These are phyloP conservation scores for Cryphonectria japonica DNA, from an alignment of 2,329 filamentous ascomycete genomes.

Conservation along the genomic window DNA sequence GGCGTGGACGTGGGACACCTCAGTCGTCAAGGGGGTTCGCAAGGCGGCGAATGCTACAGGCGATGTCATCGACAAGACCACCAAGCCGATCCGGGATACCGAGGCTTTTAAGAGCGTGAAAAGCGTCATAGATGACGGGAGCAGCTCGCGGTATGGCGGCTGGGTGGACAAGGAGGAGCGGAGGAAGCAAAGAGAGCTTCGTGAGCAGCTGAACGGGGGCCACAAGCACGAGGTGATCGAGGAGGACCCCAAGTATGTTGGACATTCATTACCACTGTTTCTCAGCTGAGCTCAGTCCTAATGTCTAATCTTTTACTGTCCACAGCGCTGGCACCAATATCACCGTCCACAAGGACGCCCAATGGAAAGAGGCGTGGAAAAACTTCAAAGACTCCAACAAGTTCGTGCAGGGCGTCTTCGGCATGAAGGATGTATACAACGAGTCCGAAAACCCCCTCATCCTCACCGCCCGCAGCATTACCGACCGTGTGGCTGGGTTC, in stretches of 20 bases:
- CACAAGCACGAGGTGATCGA: slow-evolving; percentile 64
- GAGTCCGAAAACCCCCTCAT: slow-evolving; percentile 98
- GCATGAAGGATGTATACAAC: slow-evolving; percentile 83
- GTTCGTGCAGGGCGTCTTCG: slow-evolving; percentile 85
- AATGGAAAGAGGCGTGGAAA: slow-evolving; percentile 98
- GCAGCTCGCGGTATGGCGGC: slow-evolving; percentile 92
- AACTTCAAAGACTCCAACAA: slow-evolving; percentile 91
- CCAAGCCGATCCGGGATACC: slow-evolving; percentile 88
- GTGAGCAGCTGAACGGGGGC: slow-evolving; percentile 65
- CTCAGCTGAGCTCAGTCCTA: slow-evolving; percentile 31
- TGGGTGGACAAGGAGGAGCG: slow-evolving; percentile 98
- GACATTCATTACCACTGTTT: slow-evolving; percentile 28
- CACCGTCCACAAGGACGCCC: slow-evolving; percentile 93
- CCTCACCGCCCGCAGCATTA: slow-evolving; percentile 89
- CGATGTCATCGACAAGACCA: slow-evolving; percentile 89
- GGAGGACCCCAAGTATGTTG: slow-evolving; percentile 84
- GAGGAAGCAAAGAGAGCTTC: slow-evolving; percentile 73
- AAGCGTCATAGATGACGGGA: slow-evolving; percentile 94
- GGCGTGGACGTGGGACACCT: slow-evolving; percentile 95
- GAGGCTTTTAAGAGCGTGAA: slow-evolving; percentile 95
- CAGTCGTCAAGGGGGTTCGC: slow-evolving; percentile 87
- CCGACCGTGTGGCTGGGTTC: slow-evolving; percentile 89
- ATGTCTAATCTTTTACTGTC: slow-evolving; percentile 32
- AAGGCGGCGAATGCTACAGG: slow-evolving; percentile 86
- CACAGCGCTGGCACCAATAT: slow-evolving; percentile 88